Evolutionary conservation across 768 basidiomycete species (phyloP), one percentile per base, ranked within the genome.

Genomic region (Calocera viscosa): DNA sequence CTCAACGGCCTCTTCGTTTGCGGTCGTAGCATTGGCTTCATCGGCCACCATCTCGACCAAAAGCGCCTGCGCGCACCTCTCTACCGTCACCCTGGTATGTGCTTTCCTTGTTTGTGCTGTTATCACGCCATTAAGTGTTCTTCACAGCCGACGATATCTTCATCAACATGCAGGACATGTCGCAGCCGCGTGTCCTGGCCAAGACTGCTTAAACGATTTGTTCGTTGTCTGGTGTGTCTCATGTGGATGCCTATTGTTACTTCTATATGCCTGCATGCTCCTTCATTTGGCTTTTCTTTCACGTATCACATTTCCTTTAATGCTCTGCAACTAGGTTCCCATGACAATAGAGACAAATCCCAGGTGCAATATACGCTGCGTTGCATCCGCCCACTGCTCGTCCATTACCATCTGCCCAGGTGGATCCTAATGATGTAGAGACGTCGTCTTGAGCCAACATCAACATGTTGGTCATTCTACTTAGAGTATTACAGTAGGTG

Each of bases 1-100:
- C 84, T 99, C 67, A 98, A 97, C 75, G 95, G 94, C 67, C 82
- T 99, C 68, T 98, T 98, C 79, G 95, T 99, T 53, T 87, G 97
- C 66, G 95, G 95, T 60, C 91, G 95, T 71, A 92, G 90, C 76
- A 96, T 96, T 76, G 95, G 94, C 71, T 96, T 98, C 84, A 93
- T 95, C 73, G 93, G 93, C 41, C 92, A 91, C 80, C 91, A 91
- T 75, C 86, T 94, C 63, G 95, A 98, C 81, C 95, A 98, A 83
- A 94, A 94, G 83, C 84, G 93, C 71, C 85, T 95, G 75, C 86
- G 88, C 69, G 91, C 91, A 39, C 91, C 91, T 49, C 81, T 97
- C 65, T 95, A 97, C 85, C 87, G 94, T 71, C 91, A 91, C 79
- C 93, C 93, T 69, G 90, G 39, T 70, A 74, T 24, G 32, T 35